A percentile compares a stretch with the other conserved stretches of the same genome.
phyloP scores from a whole-genome alignment of 2,329 filamentous ascomycete species.

The Arthrocladium fulminans region DNA sequence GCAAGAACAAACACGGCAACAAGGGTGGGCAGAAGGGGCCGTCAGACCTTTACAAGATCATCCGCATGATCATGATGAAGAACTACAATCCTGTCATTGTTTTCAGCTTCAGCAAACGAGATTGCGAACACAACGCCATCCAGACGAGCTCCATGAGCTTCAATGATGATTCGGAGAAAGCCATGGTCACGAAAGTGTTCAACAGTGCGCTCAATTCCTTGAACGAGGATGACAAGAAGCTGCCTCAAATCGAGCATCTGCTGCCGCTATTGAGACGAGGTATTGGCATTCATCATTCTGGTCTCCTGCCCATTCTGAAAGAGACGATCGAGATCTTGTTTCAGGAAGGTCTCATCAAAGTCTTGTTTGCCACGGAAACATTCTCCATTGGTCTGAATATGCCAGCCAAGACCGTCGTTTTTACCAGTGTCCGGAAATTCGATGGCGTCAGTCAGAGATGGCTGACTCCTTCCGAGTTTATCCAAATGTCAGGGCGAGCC shows the following conservation, averaged over 20 bases:
- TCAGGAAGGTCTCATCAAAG: slow-evolving; percentile 95
- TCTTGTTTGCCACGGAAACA: slow-evolving; percentile 93
- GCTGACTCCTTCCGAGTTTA: slow-evolving; percentile 89
- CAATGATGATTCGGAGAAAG: slow-evolving; percentile 93
- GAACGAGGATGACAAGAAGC: slow-evolving; percentile 77
- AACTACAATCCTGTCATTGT: slow-evolving; percentile 97
- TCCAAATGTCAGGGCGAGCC: slow-evolving; percentile 97
- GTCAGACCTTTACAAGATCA: slow-evolving; percentile 91
- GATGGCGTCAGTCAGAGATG: slow-evolving; percentile 74
- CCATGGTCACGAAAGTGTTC: slow-evolving; percentile 90
- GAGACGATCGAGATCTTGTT: slow-evolving; percentile 99
- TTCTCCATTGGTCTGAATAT: slow-evolving; percentile 99
- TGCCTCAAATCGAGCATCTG: slow-evolving; percentile 86
- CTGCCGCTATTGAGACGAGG: slow-evolving; percentile 80
- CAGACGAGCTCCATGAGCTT: slow-evolving; percentile 81
- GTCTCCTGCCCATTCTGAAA: slow-evolving; percentile 88
- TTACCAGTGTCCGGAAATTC: slow-evolving; percentile 91
- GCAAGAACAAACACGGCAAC: slow-evolving; percentile 84
- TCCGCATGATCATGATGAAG: slow-evolving; percentile 97
- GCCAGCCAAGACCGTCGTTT: slow-evolving; percentile 99
- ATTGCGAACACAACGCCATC: slow-evolving; percentile 84
- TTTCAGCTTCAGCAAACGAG: slow-evolving; percentile 98
- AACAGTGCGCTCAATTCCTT: slow-evolving; percentile 85
- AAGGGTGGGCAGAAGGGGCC: slow-evolving; percentile 69
- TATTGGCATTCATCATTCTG: slow-evolving; percentile 95